A percentile compares a stretch with the other conserved stretches of the same genome.
Evolutionary conservation across 257 asterid genomes (phyloP).

Genomic region (Jaltomata sinuosa): DNA sequence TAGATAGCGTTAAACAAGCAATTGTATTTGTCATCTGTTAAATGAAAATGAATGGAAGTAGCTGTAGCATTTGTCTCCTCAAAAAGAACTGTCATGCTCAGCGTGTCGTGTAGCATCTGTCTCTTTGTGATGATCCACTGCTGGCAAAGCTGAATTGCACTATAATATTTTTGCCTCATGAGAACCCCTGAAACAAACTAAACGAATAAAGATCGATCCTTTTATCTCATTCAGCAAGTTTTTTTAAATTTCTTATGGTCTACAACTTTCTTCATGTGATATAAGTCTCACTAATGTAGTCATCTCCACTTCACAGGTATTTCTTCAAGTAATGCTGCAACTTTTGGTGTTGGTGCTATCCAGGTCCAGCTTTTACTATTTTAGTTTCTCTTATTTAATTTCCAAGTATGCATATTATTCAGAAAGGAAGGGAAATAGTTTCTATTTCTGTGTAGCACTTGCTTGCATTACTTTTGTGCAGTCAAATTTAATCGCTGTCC

Average conservation of each 20-base stretch:
- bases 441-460: background rate
- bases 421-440: background rate
- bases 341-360: slow-evolving; percentile 72
- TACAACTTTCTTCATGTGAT: background rate
- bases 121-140: background rate
- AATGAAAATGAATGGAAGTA: background rate
- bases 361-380: slow-evolving; percentile 41
- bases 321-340: slow-evolving; percentile 69
- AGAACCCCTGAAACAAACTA: background rate
- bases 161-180: background rate
- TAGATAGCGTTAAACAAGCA: background rate
- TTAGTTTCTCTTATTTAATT: background rate
- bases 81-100: background rate
- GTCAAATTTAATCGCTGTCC: background rate
- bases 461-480: background rate
- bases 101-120: background rate
- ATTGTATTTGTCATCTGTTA: background rate
- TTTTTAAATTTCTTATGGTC: background rate
- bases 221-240: background rate
- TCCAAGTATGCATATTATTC: background rate
- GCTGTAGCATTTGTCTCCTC: background rate
- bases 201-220: background rate
- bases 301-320: slow-evolving; percentile 44
- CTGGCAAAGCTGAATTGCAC: background rate
- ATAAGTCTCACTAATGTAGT: background rate